Conservation (phyloP, 2,329 filamentous ascomycete species). For the Apiospora aurea region DNA sequence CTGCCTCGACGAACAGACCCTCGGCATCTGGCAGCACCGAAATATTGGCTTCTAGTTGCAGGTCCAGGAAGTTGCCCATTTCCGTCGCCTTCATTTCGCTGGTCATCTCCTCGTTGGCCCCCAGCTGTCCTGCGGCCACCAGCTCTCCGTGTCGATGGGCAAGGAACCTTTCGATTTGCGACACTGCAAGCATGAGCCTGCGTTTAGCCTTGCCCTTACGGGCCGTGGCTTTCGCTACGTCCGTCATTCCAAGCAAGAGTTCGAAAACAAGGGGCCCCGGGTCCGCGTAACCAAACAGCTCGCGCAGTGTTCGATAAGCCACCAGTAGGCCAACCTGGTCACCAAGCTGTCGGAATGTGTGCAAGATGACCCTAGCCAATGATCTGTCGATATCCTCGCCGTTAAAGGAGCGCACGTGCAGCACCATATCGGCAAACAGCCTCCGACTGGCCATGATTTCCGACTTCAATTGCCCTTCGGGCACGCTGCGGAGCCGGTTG, state of each 20-base stretch:
- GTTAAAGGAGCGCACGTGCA: slow-evolving; percentile 54
- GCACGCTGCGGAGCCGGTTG: slow-evolving; percentile 53
- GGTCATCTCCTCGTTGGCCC: slow-evolving; percentile 43
- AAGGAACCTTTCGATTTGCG: slow-evolving; percentile 50
- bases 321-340: slow-evolving; percentile 55
- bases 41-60: slow-evolving; percentile 42
- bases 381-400: slow-evolving; percentile 52
- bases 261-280: slow-evolving; percentile 56
- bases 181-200: slow-evolving; percentile 51
- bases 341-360: slow-evolving; percentile 56
- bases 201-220: slow-evolving; percentile 49
- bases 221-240: slow-evolving; percentile 46
- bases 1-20: slow-evolving; percentile 42
- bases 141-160: slow-evolving; percentile 36
- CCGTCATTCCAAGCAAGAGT: slow-evolving; percentile 52
- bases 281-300: slow-evolving; percentile 52
- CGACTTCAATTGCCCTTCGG: slow-evolving; percentile 37
- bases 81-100: slow-evolving; percentile 46
- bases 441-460: slow-evolving; percentile 47
- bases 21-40: slow-evolving; percentile 32
- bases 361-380: slow-evolving; percentile 57
- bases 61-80: slow-evolving; percentile 52
- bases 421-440: slow-evolving; percentile 58
- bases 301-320: slow-evolving; percentile 52
- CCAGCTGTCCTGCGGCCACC: slow-evolving; percentile 39